Evolutionary conservation across 75 land plant species (phyloP).

Genomic region (Cryptomeria japonica): DNA sequence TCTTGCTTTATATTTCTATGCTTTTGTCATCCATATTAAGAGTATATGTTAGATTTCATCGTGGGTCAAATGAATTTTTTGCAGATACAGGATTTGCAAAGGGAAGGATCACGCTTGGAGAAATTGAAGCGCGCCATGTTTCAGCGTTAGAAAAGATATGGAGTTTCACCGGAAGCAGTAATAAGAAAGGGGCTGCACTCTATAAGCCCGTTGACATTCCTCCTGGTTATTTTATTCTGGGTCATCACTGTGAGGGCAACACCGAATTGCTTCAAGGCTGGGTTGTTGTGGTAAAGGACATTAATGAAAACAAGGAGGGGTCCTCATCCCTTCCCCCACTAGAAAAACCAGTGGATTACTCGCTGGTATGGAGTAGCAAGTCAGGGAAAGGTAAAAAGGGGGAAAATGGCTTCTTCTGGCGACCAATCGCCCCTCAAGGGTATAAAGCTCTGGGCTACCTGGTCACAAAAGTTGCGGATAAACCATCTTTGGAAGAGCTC

Average conservation of each 20-base stretch:
- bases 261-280: constrained; percentile 10
- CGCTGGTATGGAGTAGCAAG: constrained; percentile 32
- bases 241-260: constrained; percentile 18
- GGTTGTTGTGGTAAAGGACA: constrained; percentile 24
- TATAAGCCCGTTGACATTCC: constrained; percentile 43
- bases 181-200: constrained; percentile 23
- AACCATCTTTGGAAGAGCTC: constrained; percentile 55
- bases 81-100: constrained; percentile 45
- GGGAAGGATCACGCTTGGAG: constrained; percentile 21
- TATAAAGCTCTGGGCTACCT: constrained; percentile 64
- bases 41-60: neutral
- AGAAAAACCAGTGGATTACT: constrained; percentile 19
- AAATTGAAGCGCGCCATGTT: constrained; percentile 18
- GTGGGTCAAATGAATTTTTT: neutral
- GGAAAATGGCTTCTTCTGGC: neutral
- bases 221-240: constrained; percentile 18
- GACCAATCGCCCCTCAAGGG: constrained; percentile 38
- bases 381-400: constrained; percentile 16
- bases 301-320: no score
- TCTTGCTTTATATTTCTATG: no score
- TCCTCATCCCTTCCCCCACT: constrained; percentile 11
- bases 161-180: no score
- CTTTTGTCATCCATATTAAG: neutral
- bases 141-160: constrained; percentile 22
- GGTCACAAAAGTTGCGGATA: constrained; percentile 44